Evolutionary conservation across 345 rosid species (phyloP).

Genomic region (Passiflora organensis): DNA sequence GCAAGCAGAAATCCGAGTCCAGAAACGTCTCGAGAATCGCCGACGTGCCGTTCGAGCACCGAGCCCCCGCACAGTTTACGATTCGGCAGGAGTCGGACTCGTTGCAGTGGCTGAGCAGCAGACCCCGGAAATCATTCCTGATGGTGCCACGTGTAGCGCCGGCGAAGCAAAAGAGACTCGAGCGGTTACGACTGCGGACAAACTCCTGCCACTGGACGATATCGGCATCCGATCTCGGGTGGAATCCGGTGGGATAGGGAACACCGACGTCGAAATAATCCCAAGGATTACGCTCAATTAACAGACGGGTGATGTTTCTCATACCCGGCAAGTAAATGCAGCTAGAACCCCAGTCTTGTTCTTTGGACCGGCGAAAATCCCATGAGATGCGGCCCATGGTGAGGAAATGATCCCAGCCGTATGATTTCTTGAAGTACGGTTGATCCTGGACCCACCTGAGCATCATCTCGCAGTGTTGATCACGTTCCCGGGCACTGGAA

Average conservation of each 20-base stretch:
- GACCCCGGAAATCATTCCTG: slow-evolving; percentile 70
- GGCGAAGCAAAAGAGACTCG: slow-evolving; percentile 76
- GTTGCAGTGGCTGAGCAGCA: slow-evolving; percentile 58
- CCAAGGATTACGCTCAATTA: slow-evolving; percentile 97
- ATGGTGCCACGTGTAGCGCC: slow-evolving; percentile 66
- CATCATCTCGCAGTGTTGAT: slow-evolving; percentile 64
- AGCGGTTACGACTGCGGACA: slow-evolving; percentile 51
- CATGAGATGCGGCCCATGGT: slow-evolving; percentile 96
- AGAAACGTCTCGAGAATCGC: slow-evolving; percentile 69
- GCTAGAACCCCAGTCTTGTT: slow-evolving; percentile 87
- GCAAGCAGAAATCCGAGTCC: slow-evolving; percentile 76
- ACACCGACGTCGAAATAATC: slow-evolving; percentile 91
- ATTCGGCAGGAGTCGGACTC: slow-evolving; percentile 47
- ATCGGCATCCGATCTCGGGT: slow-evolving; percentile 76
- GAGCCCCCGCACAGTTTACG: slow-evolving; percentile 53
- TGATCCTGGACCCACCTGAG: slow-evolving; percentile 62
- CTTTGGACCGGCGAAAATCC: slow-evolving; percentile 85
- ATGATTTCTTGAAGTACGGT: slow-evolving; percentile 54
- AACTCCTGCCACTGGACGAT: slow-evolving; percentile 66
- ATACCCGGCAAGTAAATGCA: slow-evolving; percentile 71
- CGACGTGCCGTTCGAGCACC: slow-evolving; percentile 74
- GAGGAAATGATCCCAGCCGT: slow-evolving; percentile 94
- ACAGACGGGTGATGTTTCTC: slow-evolving; percentile 88
- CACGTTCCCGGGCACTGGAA: slow-evolving; percentile 60
- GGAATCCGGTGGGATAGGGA: slow-evolving; percentile 98